Conservation (phyloP, 495 filamentous ascomycete species). For the Ramalina intermedia region DNA sequence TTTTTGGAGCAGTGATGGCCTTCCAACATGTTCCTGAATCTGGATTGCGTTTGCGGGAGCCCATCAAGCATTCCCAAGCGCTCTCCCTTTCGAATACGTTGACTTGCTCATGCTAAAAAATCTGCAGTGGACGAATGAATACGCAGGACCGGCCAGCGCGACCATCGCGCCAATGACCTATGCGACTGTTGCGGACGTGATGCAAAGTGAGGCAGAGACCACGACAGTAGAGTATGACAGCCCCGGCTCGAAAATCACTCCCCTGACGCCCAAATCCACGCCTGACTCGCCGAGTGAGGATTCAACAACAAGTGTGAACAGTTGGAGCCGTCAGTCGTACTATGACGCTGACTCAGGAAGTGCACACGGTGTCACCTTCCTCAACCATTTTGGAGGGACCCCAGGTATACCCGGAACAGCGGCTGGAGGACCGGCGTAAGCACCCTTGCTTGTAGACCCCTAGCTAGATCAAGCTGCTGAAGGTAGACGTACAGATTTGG, state of each 20-base stretch:
- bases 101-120: too few relatives aligned
- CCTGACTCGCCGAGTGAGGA: neutral
- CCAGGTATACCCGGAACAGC: slow-evolving; percentile 11
- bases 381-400: slow-evolving; percentile 42
- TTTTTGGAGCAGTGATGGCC: slow-evolving; percentile 26
- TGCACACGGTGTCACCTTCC: slow-evolving; percentile 45
- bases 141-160: slow-evolving; percentile 27
- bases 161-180: neutral
- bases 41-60: too few relatives aligned
- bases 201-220: neutral
- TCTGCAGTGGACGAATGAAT: slow-evolving; percentile 36
- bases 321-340: slow-evolving; percentile 35
- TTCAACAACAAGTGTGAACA: slow-evolving; percentile 5
- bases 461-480: too few relatives aligned
- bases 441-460: neutral
- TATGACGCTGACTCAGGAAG: slow-evolving; percentile 36
- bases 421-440: slow-evolving; percentile 15
- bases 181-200: neutral
- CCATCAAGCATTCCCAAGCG: too few relatives aligned
- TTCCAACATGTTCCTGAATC: neutral
- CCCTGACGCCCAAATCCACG: neutral
- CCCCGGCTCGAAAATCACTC: neutral
- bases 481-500: slow-evolving; percentile 35
- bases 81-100: too few relatives aligned
- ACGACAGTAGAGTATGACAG: neutral